Base-by-base conservation (phyloP, 164 flowering plant genomes). In the Sextonia rubra region DNA sequence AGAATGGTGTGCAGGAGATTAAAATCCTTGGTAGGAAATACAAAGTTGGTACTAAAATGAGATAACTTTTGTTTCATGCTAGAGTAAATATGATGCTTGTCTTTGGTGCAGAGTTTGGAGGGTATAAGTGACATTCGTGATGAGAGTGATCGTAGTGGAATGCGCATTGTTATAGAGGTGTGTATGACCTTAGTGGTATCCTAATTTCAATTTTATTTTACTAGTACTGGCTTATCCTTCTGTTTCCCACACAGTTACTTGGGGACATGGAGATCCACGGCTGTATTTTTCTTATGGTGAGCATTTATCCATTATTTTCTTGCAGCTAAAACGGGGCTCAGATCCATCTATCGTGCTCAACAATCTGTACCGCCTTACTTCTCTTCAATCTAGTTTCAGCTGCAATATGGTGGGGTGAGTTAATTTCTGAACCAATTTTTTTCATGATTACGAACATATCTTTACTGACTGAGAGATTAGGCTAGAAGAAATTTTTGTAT, bases 341-440 rank as follows among this genome's bases (percentile, higher is more conserved):
- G 99, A 93, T 78, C 89, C 99, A 32, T 77, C 89, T 29, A 84
- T 95, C 74, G 91, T 95, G 44, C 79, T 91, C 67, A 93, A 95
- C 76, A 95, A 90, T 78, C 84, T 95, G 44, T 95, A 82, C 75
- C 96, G 97, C 47, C 84, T 82, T 12, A 91, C 98, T 58, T 82
- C 97, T 73, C 90, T 95, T 49, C 99, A 95, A 85, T 85, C 97
- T 37, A 84, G 95, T 79, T 95, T 95, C 77, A 89, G 92, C 85
- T 95, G 99, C 88, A 95, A 95, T 80, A 95, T 95, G 99, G 98
- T 95, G 60, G 91, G 99, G 99, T 95, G 75, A 85, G 99, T 86
- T 61, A 25, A 26, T 68, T 76, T 73, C 60, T 55, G 23, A 5
- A 70, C 30, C 37, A 25, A 62, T n/a, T 66, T 12, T 56, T 47